phyloP scores from a whole-genome alignment of 2,329 filamentous ascomycete genomes.

The Scytalidium lignicola region DNA sequence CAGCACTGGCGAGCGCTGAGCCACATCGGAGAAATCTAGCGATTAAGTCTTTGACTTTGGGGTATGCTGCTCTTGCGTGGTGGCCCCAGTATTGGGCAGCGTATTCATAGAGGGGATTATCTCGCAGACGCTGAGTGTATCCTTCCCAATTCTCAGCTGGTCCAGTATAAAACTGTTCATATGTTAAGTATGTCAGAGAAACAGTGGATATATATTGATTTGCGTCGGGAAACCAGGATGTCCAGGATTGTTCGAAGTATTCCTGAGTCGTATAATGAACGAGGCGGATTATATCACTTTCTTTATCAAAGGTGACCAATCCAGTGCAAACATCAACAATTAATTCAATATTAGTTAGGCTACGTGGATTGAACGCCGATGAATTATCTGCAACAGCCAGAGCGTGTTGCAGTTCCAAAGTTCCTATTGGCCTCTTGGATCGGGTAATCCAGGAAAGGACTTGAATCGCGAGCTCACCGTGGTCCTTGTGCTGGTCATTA shows the following conservation, averaged over 20 bases:
- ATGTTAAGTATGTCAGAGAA: conserved; percentile 24
- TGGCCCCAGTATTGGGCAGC: conserved; percentile 27
- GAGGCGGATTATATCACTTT: conserved; percentile 18
- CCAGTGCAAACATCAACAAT: conserved; percentile 17
- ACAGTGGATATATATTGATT: conserved; percentile 3
- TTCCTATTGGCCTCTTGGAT: conserved; percentile 27
- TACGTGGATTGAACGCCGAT: conserved; percentile 27
- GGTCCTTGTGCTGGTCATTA: conserved; percentile 27
- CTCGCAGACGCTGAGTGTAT: conserved; percentile 12
- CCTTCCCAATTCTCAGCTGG: background rate
- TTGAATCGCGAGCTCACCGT: conserved; percentile 30
- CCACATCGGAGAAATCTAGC: too few relatives aligned
- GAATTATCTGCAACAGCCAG: conserved; percentile 30
- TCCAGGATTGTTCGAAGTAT: conserved; percentile 14
- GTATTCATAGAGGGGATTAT: conserved; percentile 25
- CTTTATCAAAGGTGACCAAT: conserved; percentile 20
- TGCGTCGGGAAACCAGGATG: conserved; percentile 7
- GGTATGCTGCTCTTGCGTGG: conserved; percentile 17
- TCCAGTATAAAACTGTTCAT: conserved; percentile 10
- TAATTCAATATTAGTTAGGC: conserved; percentile 24
- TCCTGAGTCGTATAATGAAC: conserved; percentile 24
- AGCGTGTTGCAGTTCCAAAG: conserved; percentile 34
- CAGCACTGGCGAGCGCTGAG: too few relatives aligned
- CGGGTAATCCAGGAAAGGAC: conserved; percentile 36
- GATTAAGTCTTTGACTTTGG: too few relatives aligned